phyloP scores from a whole-genome alignment of 495 filamentous ascomycete species.

The Aspergillus hancockii region DNA sequence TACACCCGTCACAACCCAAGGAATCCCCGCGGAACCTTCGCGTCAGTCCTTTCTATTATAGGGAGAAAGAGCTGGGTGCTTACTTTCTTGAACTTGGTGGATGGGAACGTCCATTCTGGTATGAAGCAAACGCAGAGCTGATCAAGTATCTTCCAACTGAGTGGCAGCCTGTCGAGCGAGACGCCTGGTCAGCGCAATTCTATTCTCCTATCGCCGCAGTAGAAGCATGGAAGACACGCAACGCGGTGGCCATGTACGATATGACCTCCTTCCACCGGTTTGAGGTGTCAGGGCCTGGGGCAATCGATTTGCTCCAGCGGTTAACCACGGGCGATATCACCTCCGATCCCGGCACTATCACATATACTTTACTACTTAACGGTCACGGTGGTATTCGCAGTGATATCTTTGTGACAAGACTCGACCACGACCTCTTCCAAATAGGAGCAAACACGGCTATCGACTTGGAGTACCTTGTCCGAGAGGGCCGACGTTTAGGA shows the following conservation, averaged over 20 bases:
- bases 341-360: constrained; percentile 37
- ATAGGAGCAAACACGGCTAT: constrained; percentile 45
- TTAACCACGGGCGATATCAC: constrained; percentile 45
- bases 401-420: constrained; percentile 42
- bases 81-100: constrained; percentile 50
- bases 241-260: constrained; percentile 54
- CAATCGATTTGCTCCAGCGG: constrained; percentile 43
- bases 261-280: constrained; percentile 54
- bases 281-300: constrained; percentile 48
- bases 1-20: constrained; percentile 51
- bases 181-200: constrained; percentile 46
- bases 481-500: constrained; percentile 40
- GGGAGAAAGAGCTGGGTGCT: constrained; percentile 47
- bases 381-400: constrained; percentile 40
- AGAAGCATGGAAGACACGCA: constrained; percentile 55
- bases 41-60: constrained; percentile 45
- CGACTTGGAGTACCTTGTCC: constrained; percentile 45
- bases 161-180: constrained; percentile 46
- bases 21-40: constrained; percentile 49
- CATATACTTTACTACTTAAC: constrained; percentile 47
- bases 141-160: constrained; percentile 40
- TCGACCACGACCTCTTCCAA: constrained; percentile 43
- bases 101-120: constrained; percentile 56
- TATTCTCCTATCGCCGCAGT: constrained; percentile 50
- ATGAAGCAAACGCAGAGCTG: constrained; percentile 44